Percentiles rank a stretch among this genome's conserved stretches.
phyloP scores from a whole-genome alignment of 169 alveolate genomes.

The Cryptosporidium meleagridis region DNA sequence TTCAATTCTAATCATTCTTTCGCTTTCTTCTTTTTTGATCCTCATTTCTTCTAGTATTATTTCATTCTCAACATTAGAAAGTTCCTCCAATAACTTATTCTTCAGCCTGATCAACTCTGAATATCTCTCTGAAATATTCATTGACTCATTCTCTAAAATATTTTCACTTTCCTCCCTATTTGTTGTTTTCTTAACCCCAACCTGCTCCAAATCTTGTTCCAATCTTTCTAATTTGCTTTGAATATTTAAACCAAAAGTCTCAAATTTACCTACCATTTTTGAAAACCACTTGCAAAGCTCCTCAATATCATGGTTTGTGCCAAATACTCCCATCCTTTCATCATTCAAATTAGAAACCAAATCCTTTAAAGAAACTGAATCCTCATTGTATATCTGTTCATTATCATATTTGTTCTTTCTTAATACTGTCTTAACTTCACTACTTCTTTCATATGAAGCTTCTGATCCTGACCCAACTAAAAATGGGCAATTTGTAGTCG shows the following conservation, averaged over 20 bases:
- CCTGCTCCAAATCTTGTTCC: conserved; percentile 2
- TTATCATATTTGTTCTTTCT: neutral
- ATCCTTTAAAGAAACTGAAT: neutral
- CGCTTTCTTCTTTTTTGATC: conserved; percentile 51
- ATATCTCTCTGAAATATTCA: conserved; percentile 11
- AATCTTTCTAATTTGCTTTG: conserved; percentile 37
- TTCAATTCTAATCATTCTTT: conserved; percentile 15
- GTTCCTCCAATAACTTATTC: conserved; percentile 25
- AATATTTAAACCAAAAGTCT: conserved; percentile 46
- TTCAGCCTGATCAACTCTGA: conserved; percentile 1
- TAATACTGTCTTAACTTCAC: neutral
- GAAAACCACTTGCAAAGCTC: conserved; percentile 34
- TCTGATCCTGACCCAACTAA: conserved; percentile 68
- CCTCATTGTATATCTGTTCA: neutral
- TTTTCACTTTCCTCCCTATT: neutral
- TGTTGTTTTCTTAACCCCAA: neutral
- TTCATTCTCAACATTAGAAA: conserved; percentile 37
- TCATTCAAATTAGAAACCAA: neutral
- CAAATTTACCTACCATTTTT: neutral
- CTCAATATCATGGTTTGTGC: conserved; percentile 3
- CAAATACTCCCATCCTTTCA: neutral
- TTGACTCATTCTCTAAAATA: neutral
- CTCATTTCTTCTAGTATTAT: conserved; percentile 23
- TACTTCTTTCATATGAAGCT: conserved; percentile 58
- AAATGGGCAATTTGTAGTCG: conserved; percentile 18